A percentile compares a stretch with the other conserved stretches of the same genome.
These are phyloP conservation scores for Thraustochytrium striatum DNA, from an alignment of 352 stramenopile genomes.

Conservation along the genomic window DNA sequence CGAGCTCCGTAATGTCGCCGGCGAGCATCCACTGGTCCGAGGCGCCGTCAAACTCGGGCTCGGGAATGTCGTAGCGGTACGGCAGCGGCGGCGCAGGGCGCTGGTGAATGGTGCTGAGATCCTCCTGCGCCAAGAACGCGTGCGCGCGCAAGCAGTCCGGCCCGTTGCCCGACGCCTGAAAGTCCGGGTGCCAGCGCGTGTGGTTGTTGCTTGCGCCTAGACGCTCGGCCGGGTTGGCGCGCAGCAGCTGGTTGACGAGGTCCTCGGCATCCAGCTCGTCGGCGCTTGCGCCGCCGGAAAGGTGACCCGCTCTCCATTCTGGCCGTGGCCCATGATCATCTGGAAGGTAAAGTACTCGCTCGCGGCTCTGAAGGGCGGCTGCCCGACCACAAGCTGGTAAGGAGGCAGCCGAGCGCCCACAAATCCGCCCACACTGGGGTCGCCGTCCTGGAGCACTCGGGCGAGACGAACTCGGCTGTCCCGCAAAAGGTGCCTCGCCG, in stretches of 20 bases:
- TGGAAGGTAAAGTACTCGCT: conserved; percentile 85
- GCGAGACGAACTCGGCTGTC: conserved; percentile 82
- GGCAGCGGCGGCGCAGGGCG: conserved; percentile 31
- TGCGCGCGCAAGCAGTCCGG: conserved; percentile 19
- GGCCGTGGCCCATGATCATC: conserved; percentile 38
- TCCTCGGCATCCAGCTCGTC: neutral
- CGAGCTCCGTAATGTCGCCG: conserved; percentile 43
- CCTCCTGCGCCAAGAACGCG: conserved; percentile 6
- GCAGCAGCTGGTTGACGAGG: conserved; percentile 34
- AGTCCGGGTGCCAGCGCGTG: conserved; percentile 3
- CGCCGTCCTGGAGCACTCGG: conserved; percentile 79
- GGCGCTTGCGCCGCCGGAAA: neutral
- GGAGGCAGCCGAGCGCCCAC: conserved; percentile 81
- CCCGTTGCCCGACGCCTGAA: conserved; percentile 20
- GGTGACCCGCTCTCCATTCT: neutral
- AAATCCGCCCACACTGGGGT: conserved; percentile 70
- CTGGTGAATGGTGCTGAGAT: neutral
- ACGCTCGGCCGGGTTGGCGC: neutral
- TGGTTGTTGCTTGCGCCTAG: conserved; percentile 23
- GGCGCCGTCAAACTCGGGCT: conserved; percentile 34
- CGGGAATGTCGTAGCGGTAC: conserved; percentile 22
- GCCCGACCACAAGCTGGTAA: conserved; percentile 80
- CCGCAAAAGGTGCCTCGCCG: conserved; percentile 57
- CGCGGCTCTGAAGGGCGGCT: conserved; percentile 74
- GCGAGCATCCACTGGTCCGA: conserved; percentile 45